Percentiles rank a stretch among this genome's conserved stretches.
These are phyloP conservation scores for Astraeus odoratus DNA, from an alignment of 768 basidiomycete genomes.

Conservation along the genomic window DNA sequence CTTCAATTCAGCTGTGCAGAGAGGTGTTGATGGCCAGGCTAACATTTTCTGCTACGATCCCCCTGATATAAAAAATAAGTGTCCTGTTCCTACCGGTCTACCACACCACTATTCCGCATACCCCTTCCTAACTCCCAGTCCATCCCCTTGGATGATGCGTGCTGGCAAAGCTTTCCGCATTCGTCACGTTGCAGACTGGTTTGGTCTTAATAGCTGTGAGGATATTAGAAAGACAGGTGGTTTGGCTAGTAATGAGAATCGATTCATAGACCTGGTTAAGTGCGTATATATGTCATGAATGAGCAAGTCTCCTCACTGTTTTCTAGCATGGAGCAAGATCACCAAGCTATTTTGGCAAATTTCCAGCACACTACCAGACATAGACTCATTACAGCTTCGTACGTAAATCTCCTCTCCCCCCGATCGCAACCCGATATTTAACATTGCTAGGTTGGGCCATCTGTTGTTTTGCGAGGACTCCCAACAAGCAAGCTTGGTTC, in stretches of 20 bases:
- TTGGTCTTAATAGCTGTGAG: constrained; percentile 31
- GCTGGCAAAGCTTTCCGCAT: constrained; percentile 47
- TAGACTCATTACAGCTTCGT: constrained; percentile 36
- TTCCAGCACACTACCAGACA: constrained; percentile 1
- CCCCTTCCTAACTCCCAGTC: constrained; percentile 50
- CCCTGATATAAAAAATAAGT: constrained; percentile 19
- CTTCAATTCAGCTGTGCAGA: constrained; percentile 6
- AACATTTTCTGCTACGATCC: constrained; percentile 26
- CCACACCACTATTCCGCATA: constrained; percentile 52
- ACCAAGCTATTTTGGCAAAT: constrained; percentile 8
- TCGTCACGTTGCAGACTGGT: constrained; percentile 58
- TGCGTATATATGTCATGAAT: constrained; percentile 15
- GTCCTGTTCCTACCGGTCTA: constrained; percentile 24
- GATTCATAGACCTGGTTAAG: constrained; percentile 31
- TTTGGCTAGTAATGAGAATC: constrained; percentile 29
- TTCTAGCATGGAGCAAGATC: constrained; percentile 13
- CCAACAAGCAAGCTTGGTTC: constrained; percentile 33
- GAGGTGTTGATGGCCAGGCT: constrained; percentile 5
- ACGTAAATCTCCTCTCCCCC: constrained; percentile 10
- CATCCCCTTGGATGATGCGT: constrained; percentile 42
- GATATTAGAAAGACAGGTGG: constrained; percentile 31
- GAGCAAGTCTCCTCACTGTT: not conserved
- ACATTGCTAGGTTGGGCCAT: constrained; percentile 47
- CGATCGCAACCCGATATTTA: constrained; percentile 6
- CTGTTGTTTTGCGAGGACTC: constrained; percentile 39